A percentile compares a stretch with the other conserved stretches of the same genome.
Evolutionary conservation across 495 filamentous ascomycete genomes (phyloP).

Genomic region (Aspergillus homomorphus): DNA sequence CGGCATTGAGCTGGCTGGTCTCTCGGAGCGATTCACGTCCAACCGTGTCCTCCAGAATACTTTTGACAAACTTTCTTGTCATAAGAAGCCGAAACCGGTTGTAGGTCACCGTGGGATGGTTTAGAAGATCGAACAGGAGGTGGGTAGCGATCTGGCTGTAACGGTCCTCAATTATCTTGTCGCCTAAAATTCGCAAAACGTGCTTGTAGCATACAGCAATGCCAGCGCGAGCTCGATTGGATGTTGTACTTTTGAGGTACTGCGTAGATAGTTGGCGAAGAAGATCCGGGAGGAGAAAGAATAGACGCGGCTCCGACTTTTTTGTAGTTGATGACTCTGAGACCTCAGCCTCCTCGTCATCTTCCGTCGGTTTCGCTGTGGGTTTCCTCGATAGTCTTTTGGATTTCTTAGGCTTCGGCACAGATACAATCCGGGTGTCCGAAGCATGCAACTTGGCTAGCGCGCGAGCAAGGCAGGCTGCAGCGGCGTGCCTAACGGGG

Average conservation of each 20-base stretch:
- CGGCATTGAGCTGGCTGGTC: constrained; percentile 77
- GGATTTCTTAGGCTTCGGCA: constrained; percentile 67
- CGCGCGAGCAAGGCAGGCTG: constrained; percentile 73
- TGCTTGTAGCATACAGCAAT: constrained; percentile 86
- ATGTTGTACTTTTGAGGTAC: constrained; percentile 76
- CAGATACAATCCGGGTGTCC: constrained; percentile 48
- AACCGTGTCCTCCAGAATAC: constrained; percentile 79
- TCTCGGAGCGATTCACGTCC: constrained; percentile 82
- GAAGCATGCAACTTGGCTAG: constrained; percentile 79
- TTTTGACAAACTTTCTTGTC: constrained; percentile 79
- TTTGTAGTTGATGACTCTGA: constrained; percentile 67
- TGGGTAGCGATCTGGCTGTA: constrained; percentile 80
- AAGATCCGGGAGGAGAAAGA: constrained; percentile 74
- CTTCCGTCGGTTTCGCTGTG: constrained; percentile 61
- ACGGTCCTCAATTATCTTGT: constrained; percentile 71
- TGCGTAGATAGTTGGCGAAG: constrained; percentile 77
- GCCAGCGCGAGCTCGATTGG: constrained; percentile 75
- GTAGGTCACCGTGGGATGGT: constrained; percentile 68
- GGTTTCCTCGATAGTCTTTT: constrained; percentile 71
- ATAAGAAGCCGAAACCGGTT: constrained; percentile 87
- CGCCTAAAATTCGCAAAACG: constrained; percentile 68
- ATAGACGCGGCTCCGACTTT: constrained; percentile 64
- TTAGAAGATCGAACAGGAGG: constrained; percentile 74
- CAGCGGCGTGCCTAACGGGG: constrained; percentile 78
- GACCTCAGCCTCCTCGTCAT: constrained; percentile 70